A percentile compares a stretch with the other conserved stretches of the same genome.
Evolutionary conservation across 345 rosid genomes (phyloP).

Genomic region (Adansonia digitata): DNA sequence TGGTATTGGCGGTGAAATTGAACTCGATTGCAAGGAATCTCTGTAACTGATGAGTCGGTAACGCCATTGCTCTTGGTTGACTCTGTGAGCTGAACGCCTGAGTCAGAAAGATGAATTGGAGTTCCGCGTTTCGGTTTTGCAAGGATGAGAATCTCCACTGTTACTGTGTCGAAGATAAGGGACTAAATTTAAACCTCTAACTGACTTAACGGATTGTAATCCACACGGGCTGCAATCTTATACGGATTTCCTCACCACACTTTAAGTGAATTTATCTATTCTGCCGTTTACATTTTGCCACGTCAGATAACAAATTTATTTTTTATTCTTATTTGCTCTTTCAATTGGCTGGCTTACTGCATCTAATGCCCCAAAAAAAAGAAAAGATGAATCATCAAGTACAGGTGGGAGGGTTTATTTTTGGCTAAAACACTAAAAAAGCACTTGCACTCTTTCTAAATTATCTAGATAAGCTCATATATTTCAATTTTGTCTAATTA

Average conservation of each 20-base stretch:
- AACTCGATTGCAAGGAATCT: slow-evolving; percentile 41
- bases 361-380: neutral
- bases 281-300: neutral
- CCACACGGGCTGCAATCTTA: neutral
- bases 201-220: slow-evolving; percentile 37
- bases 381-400: too few relatives aligned
- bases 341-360: neutral
- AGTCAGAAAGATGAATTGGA: neutral
- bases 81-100: slow-evolving; percentile 34
- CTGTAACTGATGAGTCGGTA: slow-evolving; percentile 55
- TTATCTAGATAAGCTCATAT: too few relatives aligned
- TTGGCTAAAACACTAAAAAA: too few relatives aligned
- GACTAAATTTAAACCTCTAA: slow-evolving; percentile 31
- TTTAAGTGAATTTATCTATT: neutral
- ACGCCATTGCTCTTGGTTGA: slow-evolving; percentile 44
- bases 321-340: neutral
- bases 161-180: slow-evolving; percentile 31
- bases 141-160: neutral
- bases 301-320: neutral
- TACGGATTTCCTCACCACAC: neutral
- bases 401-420: too few relatives aligned
- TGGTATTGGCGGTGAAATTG: slow-evolving; percentile 18
- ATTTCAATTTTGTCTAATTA: too few relatives aligned
- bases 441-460: too few relatives aligned
- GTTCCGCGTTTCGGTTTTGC: slow-evolving; percentile 10